Conservation (phyloP, 805 yeast genomes). For the Ogataea thermomethanolica region DNA sequence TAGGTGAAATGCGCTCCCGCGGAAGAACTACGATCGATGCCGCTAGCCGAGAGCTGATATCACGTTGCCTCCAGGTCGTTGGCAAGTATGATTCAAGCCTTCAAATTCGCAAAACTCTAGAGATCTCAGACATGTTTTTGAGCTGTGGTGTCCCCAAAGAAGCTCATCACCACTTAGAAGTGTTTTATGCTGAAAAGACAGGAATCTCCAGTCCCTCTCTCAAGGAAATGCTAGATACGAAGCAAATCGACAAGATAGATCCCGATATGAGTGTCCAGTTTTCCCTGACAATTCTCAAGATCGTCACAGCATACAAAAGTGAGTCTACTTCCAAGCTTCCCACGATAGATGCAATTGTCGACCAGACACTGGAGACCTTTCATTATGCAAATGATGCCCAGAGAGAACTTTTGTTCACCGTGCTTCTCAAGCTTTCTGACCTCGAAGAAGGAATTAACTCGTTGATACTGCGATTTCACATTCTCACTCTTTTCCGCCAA, state of each 20-base stretch:
- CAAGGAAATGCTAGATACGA: not conserved
- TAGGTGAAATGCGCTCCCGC: slow-evolving; percentile 1
- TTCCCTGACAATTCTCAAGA: not conserved
- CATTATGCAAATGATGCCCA: too few species aligned
- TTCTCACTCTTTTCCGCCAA: not conserved
- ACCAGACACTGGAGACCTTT: too few species aligned
- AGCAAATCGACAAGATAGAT: too few species aligned
- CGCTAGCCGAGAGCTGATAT: slow-evolving; percentile 4
- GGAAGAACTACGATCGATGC: not conserved
- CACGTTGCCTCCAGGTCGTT: slow-evolving; percentile 14
- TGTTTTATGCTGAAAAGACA: not conserved
- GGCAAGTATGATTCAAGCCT: not conserved
- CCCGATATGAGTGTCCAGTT: not conserved
- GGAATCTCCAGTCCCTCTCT: not conserved
- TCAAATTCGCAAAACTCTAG: slow-evolving; percentile 1
- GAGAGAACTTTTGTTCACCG: too few species aligned
- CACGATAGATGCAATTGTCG: too few species aligned
- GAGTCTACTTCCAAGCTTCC: too few species aligned
- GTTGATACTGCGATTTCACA: not conserved
- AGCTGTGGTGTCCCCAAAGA: not conserved
- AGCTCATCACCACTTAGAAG: not conserved
- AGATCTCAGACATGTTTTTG: slow-evolving; percentile 1
- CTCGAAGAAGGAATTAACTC: not conserved
- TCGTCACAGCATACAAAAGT: too few species aligned
- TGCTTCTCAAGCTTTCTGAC: not conserved